Evolutionary conservation across 257 asterid species (phyloP), one percentile per base, ranked within the genome.

Genomic region (Solanum pimpinellifolium): DNA sequence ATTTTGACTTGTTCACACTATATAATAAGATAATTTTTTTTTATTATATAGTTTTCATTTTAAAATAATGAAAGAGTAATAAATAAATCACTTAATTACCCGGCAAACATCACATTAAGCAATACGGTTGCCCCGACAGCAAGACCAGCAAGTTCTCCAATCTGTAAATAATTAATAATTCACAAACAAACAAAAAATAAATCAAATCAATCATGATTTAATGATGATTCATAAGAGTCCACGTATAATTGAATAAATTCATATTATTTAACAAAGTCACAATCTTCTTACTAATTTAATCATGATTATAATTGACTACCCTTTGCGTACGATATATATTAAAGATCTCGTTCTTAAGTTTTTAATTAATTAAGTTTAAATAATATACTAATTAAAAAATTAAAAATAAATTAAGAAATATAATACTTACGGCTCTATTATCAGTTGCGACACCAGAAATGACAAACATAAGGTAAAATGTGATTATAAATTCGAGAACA

Each of bases 91-190:
- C 39, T 10, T 68, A 87, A 80, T 31, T 82, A 88, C 90, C 90
- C 90, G 49, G 90, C 96, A 78, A 95, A 89, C 96, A 95, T 94
- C 16, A 93, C 97, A 85, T 95, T 95, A 27, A 94, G 94, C 88
- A 94, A 86, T 62, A 95, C 86, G 82, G 97, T 94, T 72, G 98
- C 92, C 85, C 98, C 98, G 87, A 95, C 91, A 20, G 97, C 97
- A 35, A 95, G 86, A 31, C 97, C 98, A 59, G 97, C 98, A 68
- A 95, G 96, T 88, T 95, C 98, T 77, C 98, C 90, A 39, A 91
- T 89, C 93, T 91, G 62, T 83, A 88, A n/a, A 9, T 16, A 70
- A 70, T 59, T 59, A 56, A 56, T 27, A 7, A 39, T 39, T 52
- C n/a, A 52, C 62, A 62, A 73, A 23, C 25, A 33, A 42, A 42